phyloP scores from a whole-genome alignment of 768 basidiomycete species.

The Dendrothele bispora region DNA sequence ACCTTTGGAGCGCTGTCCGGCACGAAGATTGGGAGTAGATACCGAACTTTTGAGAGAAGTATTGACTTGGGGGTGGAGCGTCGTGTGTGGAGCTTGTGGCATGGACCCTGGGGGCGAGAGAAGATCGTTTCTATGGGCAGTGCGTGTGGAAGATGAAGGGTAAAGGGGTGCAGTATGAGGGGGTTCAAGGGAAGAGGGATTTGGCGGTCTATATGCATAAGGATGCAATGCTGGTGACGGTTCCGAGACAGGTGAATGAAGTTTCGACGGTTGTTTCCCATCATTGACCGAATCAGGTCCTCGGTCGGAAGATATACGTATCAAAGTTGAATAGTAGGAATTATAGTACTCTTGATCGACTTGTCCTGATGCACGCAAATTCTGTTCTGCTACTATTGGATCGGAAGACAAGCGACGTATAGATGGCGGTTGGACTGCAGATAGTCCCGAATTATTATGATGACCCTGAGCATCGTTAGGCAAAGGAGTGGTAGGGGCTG shows the following conservation, averaged over 20 bases:
- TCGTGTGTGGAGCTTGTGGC: no score
- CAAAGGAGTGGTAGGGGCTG: no score
- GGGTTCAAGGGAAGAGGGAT: neutral
- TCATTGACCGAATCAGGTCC: conserved; percentile 7
- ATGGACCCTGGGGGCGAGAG: no score
- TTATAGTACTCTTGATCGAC: conserved; percentile 46
- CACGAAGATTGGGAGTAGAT: conserved; percentile 67
- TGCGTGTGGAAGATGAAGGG: neutral
- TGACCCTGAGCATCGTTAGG: no score
- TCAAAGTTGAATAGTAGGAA: conserved; percentile 47
- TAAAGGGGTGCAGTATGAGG: conserved; percentile 4
- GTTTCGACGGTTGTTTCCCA: conserved; percentile 15
- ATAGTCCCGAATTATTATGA: no score
- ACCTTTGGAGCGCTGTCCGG: conserved; percentile 17
- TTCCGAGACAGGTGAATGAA: conserved; percentile 14
- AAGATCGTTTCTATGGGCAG: no score
- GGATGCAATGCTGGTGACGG: conserved; percentile 42
- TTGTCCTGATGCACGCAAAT: conserved; percentile 1
- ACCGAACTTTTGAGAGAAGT: conserved; percentile 49
- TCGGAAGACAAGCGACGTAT: neutral
- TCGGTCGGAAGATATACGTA: conserved; percentile 1
- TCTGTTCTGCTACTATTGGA: conserved; percentile 9
- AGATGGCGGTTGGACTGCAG: conserved; percentile 1
- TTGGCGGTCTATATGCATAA: conserved; percentile 42
- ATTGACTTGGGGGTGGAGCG: no score